Base-by-base conservation (phyloP, 108 stramenopile genomes). In the Pseudonitzschia multiseries region DNA sequence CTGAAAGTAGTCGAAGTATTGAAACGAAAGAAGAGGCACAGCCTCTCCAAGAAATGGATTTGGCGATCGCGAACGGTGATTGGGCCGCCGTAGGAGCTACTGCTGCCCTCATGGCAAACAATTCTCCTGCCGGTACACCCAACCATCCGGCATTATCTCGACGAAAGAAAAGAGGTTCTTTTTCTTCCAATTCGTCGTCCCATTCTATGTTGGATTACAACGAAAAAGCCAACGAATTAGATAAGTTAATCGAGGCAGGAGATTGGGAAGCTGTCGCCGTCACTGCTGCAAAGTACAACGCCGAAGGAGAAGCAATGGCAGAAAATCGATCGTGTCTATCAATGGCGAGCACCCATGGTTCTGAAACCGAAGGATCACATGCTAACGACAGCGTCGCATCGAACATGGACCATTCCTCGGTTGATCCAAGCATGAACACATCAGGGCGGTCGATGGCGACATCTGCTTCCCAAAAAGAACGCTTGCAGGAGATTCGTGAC, bases 261-360 rank as follows among this genome's bases (percentile, higher is more conserved):
- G 88, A 93, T 79, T 93, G 92, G 92, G 86, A 90, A 75, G 92
- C 87, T 10, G 88, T 93, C 18, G 87, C 90, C 8, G 61, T 88
- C 53, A 87, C 92, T n/a, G 92, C 92, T 18, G 89, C 89, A 17
- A 76, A 81, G 41, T 89, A 85, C 44, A 87, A 89, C 66, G 86
- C 85, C 15, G 66, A 67, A 65, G 66, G 28, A 50, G 46, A 48
- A 9, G 42, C 43, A 36, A 31, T 28, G 29, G 60, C 52, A 18
- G 52, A 56, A 27, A 56, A 56, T 65, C 46, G 54, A 57, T 68
- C 68, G 12, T 44, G 31, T 18, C 74, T 61, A 50, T 68, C 72
- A 18, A 62, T 46, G n/a, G 51, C 79, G 12, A 50, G 40, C 27
- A 76, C 83, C 8, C 65, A 44, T 14, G 53, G 53, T 57, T 73